Evolutionary conservation across 176 grass and related monocot species (phyloP).

Genomic region (Leersia perrieri): DNA sequence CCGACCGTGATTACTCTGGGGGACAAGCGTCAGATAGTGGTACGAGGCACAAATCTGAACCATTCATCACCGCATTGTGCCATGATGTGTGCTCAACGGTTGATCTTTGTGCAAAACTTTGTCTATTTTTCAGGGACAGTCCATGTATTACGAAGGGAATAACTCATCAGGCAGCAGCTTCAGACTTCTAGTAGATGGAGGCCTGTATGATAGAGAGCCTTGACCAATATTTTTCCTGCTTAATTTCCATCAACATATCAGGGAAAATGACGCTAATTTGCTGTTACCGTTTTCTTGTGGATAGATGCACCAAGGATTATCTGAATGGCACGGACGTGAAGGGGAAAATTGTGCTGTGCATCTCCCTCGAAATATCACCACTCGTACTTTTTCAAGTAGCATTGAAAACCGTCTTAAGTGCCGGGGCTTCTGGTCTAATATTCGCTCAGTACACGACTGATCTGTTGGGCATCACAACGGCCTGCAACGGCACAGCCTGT

Average conservation of each 20-base stretch:
- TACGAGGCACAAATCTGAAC: neutral
- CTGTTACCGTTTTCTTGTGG: neutral
- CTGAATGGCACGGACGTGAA: slow-evolving; percentile 20
- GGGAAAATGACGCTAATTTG: neutral
- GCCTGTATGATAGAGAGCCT: neutral
- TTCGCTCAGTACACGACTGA: slow-evolving; percentile 3
- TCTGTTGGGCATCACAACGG: fast-evolving
- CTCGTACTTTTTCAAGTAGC: neutral
- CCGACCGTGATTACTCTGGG: slow-evolving; percentile 29
- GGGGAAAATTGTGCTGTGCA: slow-evolving; percentile 2
- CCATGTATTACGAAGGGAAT: neutral
- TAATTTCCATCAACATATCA: neutral
- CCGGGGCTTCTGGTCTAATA: slow-evolving; percentile 1
- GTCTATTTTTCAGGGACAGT: slow-evolving; percentile 34
- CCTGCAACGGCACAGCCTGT: neutral
- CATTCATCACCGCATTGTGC: too few relatives aligned
- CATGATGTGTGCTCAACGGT: neutral
- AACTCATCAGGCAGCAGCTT: slow-evolving; percentile 12
- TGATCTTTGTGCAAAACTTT: neutral
- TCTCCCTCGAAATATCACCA: fast-evolving
- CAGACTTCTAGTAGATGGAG: neutral
- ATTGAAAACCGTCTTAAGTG: neutral
- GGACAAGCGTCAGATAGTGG: slow-evolving; percentile 25
- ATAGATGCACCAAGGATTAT: slow-evolving; percentile 6
- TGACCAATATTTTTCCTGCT: neutral